Evolutionary conservation across 2,329 filamentous ascomycete species (phyloP).

Genomic region (Clarireedia paspali): DNA sequence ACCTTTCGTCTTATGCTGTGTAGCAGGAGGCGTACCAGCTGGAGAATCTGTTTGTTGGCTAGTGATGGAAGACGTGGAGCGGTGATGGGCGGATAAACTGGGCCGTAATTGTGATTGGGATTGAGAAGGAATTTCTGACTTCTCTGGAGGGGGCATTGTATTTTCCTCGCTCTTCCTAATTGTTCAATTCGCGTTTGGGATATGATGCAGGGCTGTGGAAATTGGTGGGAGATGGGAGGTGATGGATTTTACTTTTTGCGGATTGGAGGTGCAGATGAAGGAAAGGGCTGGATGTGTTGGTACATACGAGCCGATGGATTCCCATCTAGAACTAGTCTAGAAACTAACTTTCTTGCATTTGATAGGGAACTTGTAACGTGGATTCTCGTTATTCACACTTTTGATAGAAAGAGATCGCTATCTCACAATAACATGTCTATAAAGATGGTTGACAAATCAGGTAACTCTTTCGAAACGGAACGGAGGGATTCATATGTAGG

Average conservation of each 20-base stretch:
- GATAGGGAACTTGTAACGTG: too few species aligned
- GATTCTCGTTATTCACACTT: too few species aligned
- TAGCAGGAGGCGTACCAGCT: slow-evolving; percentile 19
- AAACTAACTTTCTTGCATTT: too few species aligned
- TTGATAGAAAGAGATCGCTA: too few species aligned
- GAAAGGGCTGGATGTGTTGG: slow-evolving; percentile 7
- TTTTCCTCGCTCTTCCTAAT: background rate
- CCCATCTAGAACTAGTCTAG: too few species aligned
- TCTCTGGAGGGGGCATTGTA: slow-evolving; percentile 7
- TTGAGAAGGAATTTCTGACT: slow-evolving; percentile 5
- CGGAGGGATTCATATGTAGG: too few species aligned
- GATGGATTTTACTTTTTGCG: slow-evolving; percentile 19
- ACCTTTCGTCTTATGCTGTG: slow-evolving; percentile 20
- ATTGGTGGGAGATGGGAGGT: background rate
- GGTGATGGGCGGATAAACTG: slow-evolving; percentile 14
- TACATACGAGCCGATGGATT: slow-evolving; percentile 2
- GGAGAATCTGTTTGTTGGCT: slow-evolving; percentile 11
- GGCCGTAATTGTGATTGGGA: slow-evolving; percentile 15
- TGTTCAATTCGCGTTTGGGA: background rate
- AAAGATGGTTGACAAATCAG: too few species aligned
- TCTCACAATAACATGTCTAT: too few species aligned
- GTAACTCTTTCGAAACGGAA: too few species aligned
- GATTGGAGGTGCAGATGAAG: slow-evolving; percentile 3
- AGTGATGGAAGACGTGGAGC: slow-evolving; percentile 20
- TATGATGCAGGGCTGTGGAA: slow-evolving; percentile 6